Conservation (phyloP, 331 rosid genomes). For the Acacia pycnantha region DNA sequence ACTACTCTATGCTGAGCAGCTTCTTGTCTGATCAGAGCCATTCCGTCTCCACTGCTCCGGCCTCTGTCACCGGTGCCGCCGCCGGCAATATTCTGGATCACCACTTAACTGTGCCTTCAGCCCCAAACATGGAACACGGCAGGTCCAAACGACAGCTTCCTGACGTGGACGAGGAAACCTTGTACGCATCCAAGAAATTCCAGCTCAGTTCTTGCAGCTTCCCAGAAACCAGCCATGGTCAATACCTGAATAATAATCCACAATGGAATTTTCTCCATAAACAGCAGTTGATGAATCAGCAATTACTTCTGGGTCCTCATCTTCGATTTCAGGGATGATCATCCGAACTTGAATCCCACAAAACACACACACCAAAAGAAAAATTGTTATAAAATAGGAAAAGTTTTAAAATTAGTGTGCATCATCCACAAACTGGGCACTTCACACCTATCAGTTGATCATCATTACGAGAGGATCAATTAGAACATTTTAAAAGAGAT, state of each 20-base stretch:
- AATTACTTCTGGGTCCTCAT: slow-evolving; percentile 52
- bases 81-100: slow-evolving; percentile 12
- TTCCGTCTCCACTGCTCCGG: slow-evolving; percentile 31
- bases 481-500: background rate
- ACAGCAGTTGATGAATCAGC: slow-evolving; percentile 48
- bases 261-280: slow-evolving; percentile 40
- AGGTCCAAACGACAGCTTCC: slow-evolving; percentile 50
- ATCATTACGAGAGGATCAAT: slow-evolving; percentile 12
- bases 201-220: slow-evolving; percentile 42
- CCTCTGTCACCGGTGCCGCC: background rate
- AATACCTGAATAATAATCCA: slow-evolving; percentile 29
- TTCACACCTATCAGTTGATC: slow-evolving; percentile 3
- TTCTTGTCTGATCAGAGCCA: slow-evolving; percentile 46
- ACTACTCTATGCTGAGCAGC: slow-evolving; percentile 54
- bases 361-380: background rate
- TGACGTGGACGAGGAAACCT: slow-evolving; percentile 29
- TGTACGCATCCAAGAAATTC: slow-evolving; percentile 47
- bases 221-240: slow-evolving; percentile 31
- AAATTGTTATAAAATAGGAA: background rate
- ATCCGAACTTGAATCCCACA: background rate
- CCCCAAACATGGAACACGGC: slow-evolving; percentile 31
- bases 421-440: slow-evolving; percentile 1
- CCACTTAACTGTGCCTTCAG: background rate
- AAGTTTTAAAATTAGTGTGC: background rate
- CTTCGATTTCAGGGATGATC: slow-evolving; percentile 44